Base-by-base conservation (phyloP, 495 filamentous ascomycete species). In the Thozetella sp. region DNA sequence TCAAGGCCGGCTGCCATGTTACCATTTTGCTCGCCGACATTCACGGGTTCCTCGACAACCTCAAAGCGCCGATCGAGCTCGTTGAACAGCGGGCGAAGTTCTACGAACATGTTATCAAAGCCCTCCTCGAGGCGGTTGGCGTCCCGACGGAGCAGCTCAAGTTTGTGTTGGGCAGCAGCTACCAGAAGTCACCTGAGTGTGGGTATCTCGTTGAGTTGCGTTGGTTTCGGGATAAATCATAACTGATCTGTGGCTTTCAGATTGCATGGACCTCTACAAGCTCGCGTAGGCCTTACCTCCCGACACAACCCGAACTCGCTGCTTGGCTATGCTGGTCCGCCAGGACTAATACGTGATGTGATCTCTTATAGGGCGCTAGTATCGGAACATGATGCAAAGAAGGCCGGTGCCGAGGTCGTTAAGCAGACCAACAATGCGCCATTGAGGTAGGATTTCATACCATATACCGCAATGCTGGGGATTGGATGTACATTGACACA, bases 401-500 rank as follows among this genome's bases (percentile, higher is more conserved):
- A 92, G 73, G 92, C 93, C 0, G 93, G 95, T 15, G 90, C 91
- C 1, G 95, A 99, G 68, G 83, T 99, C 6, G 93, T 99, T 46
- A 99, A 98, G 80, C 92, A 97, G 76, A 83, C 87, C 13, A 82
- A 82, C 22, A 91, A 90, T 63, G 83, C 90, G 23, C 84, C 90
- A 11, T 64, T 99, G 50, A 60, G 93, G 93, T 0, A n/a, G n/a
- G n/a, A n/a, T 37, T 17, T 6, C 17, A 37, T 37, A 37, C 30
- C 30, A 37, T 9, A 6, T 17, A 17, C 30, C 9, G 30, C 30
- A 6, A 37, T 37, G 6, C 17, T 37, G 6, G 30, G 6, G 30
- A 9, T 37, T 37, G 30, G 6, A 17, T 37, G 9, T 9, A 37
- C 17, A 37, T 37, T 37, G 30, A 37, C 30, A 9, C 17, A 17